Evolutionary conservation across 2,329 filamentous ascomycete genomes (phyloP).

Genomic region (Fusarium pseudonygamai): DNA sequence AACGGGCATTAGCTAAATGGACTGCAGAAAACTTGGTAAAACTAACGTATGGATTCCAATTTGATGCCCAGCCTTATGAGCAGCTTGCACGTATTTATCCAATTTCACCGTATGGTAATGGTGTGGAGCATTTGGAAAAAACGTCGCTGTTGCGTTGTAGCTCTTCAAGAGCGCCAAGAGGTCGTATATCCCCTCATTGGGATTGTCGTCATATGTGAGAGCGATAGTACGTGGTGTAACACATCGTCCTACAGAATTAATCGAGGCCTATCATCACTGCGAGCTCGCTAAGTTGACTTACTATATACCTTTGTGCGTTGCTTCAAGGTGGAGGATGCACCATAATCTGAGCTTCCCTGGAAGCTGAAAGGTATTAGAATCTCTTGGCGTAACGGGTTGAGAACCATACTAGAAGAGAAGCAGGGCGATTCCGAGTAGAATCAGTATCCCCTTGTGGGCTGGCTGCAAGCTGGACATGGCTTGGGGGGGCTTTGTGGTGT

Average conservation of each 20-base stretch:
- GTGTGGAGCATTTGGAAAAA: neutral
- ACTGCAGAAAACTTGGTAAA: rapidly evolving
- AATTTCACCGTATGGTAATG: neutral
- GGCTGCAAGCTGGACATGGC: neutral
- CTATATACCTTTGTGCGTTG: neutral
- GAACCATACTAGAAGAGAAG: neutral
- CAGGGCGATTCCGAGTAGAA: neutral
- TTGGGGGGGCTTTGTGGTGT: neutral
- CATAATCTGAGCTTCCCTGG: neutral
- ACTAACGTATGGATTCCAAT: neutral
- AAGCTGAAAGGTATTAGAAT: neutral
- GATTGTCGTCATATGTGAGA: neutral
- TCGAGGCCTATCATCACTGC: rapidly evolving
- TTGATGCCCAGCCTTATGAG: neutral
- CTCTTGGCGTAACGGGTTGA: rapidly evolving
- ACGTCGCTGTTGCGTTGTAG: neutral
- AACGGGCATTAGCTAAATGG: rapidly evolving
- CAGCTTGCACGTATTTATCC: neutral
- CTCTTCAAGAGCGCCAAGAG: neutral
- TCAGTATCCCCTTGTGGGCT: neutral
- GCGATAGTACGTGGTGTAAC: neutral
- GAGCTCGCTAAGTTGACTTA: rapidly evolving
- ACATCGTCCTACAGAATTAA: neutral
- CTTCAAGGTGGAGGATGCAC: neutral
- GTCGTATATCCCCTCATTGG: neutral